These are phyloP conservation scores for Fagopyrum homotropicum DNA, from an alignment of 148 eudicot genomes.

Conservation along the genomic window DNA sequence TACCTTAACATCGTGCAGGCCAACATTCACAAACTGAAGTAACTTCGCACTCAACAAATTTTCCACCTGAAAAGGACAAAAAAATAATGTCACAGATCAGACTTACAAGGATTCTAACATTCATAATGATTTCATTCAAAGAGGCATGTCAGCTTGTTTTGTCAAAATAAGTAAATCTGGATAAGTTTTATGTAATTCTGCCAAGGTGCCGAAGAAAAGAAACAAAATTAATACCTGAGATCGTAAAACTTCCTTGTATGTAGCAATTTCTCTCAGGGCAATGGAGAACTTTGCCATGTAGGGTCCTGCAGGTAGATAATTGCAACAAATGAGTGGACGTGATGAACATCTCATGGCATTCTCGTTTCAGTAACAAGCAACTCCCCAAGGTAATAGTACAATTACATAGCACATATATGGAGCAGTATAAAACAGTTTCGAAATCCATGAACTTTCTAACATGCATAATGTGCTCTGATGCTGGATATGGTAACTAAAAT, in stretches of 20 bases:
- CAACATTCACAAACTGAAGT: constrained; percentile 64
- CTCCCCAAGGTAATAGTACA: neutral
- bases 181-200: neutral
- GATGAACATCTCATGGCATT: neutral
- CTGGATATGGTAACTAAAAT: neutral
- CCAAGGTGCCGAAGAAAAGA: neutral
- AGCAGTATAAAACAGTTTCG: neutral
- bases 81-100: neutral
- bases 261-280: constrained; percentile 82
- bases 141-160: neutral
- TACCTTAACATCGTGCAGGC: constrained; percentile 86
- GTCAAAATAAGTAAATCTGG: neutral
- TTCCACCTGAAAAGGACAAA: constrained; percentile 47
- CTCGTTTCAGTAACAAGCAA: neutral
- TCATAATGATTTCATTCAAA: neutral
- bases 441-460: neutral
- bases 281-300: constrained; percentile 73
- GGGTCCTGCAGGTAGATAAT: constrained; percentile 46
- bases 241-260: constrained; percentile 87
- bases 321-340: constrained; percentile 8
- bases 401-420: too few relatives aligned
- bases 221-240: constrained; percentile 42
- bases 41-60: constrained; percentile 56
- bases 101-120: neutral
- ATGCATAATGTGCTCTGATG: neutral